Percentiles rank a stretch among this genome's conserved stretches.
phyloP scores from a whole-genome alignment of 2,329 filamentous ascomycete species.

The Fusarium liriodendri region DNA sequence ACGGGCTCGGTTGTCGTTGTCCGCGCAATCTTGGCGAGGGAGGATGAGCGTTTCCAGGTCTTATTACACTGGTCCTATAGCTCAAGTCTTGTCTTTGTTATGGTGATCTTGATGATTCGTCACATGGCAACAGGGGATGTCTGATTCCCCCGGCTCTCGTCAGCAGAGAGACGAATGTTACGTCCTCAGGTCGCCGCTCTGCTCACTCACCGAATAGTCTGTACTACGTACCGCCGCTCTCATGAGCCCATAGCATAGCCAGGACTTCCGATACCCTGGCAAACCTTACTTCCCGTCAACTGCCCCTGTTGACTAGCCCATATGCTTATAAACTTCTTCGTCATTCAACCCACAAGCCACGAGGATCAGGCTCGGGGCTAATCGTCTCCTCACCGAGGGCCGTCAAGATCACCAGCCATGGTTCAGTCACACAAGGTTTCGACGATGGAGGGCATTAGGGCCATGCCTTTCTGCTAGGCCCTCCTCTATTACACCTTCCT shows the following conservation, averaged over 20 bases:
- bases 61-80: neutral
- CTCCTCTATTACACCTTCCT: neutral
- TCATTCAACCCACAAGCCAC: constrained; percentile 30
- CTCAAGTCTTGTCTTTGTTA: neutral
- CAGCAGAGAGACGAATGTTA: constrained; percentile 31
- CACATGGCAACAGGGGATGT: neutral
- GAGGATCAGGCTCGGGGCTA: constrained; percentile 9
- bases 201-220: constrained; percentile 10
- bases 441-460: neutral
- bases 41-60: neutral
- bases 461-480: neutral
- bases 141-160: neutral
- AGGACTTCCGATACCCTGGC: constrained; percentile 19
- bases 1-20: constrained; percentile 21
- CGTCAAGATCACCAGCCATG: constrained; percentile 13
- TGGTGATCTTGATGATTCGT: neutral
- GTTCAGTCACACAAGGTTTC: constrained; percentile 26
- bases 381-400: constrained; percentile 10
- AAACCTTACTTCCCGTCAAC: constrained; percentile 27
- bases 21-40: neutral
- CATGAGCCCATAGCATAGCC: constrained; percentile 1
- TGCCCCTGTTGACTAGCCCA: constrained; percentile 14
- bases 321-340: constrained; percentile 36
- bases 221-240: neutral
- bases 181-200: constrained; percentile 30